A percentile compares a stretch with the other conserved stretches of the same genome.
Conservation (phyloP, 495 filamentous ascomycete species). For the Cladorrhinum samala region DNA sequence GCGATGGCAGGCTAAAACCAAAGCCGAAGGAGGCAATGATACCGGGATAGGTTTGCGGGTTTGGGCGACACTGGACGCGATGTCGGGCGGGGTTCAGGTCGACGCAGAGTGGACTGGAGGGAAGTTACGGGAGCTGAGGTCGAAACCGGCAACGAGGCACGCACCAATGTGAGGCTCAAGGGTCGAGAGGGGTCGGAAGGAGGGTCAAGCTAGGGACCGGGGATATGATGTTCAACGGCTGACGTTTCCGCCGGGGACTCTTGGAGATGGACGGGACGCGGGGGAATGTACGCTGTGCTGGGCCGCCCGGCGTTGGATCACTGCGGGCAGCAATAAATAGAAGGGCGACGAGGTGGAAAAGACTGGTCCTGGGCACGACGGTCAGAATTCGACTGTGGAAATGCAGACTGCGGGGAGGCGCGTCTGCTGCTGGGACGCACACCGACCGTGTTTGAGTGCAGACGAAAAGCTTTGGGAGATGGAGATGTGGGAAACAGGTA, state of each 20-base stretch:
- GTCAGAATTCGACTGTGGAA: background rate
- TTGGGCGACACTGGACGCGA: constrained; percentile 2
- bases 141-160: background rate
- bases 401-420: constrained; percentile 3
- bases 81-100: constrained; percentile 5
- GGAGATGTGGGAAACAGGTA: constrained; percentile 17
- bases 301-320: background rate
- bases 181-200: background rate
- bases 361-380: background rate
- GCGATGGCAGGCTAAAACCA: constrained; percentile 4
- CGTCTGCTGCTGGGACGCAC: background rate
- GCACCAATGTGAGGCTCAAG: background rate
- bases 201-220: background rate
- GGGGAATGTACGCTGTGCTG: background rate
- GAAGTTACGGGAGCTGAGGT: background rate
- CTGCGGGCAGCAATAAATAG: background rate
- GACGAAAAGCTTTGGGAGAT: constrained; percentile 13
- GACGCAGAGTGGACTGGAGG: background rate
- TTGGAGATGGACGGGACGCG: background rate
- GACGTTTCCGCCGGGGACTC: background rate
- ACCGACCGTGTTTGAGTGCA: constrained; percentile 4
- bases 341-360: no score
- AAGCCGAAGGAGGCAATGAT: constrained; percentile 6
- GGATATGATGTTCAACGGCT: background rate
- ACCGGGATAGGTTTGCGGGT: constrained; percentile 1